Base-by-base conservation (phyloP, 805 yeast genomes). In the Candida gorgasii region DNA sequence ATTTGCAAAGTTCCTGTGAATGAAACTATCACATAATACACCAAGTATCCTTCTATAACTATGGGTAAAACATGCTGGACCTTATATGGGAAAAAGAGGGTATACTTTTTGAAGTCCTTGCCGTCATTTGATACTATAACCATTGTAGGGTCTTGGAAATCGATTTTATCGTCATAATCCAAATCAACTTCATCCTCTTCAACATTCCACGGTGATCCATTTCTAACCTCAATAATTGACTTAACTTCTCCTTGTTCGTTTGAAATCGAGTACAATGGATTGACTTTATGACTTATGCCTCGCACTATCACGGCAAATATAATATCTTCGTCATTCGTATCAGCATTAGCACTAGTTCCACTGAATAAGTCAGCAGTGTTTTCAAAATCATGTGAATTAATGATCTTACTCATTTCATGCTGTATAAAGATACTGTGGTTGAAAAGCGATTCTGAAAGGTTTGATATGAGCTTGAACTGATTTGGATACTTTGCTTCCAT, bases 1-100 rank as follows among this genome's bases (percentile, higher is more conserved):
- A 79, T 48, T 46, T 75, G 72, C 11, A 83, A 50, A 0, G 78
- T 60, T 0, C 89, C 89, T 22, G 73, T 67, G 36, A 81, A 82
- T 0, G 87, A 79, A 0, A 83, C 70, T 16, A 80, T 55, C 8
- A 75, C 75, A 68, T 82, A 76, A 51, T 66, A 80, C 12, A 55
- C 51, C 8, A 69, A 63, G 17, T 52, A 51, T 3, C 61, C 55
- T 27, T 58, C 61, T 18, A 73, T 41, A 5, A 64, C 45, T 4
- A 70, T 44, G 2, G 75, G 74, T 2, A 63, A 43, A n/a, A 72
- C 75, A 36, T 79, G 75, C 27, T 77, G 74, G 26, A 75, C 74
- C 40, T 68, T 71, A 33, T 63, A 77, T 3, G 81, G 69, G 30
- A 71, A 74, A 36, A 72, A 68, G 27, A 72, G 56, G 2, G 71